Base-by-base conservation (phyloP, 306 rosid genomes). In the Comarum palustre region DNA sequence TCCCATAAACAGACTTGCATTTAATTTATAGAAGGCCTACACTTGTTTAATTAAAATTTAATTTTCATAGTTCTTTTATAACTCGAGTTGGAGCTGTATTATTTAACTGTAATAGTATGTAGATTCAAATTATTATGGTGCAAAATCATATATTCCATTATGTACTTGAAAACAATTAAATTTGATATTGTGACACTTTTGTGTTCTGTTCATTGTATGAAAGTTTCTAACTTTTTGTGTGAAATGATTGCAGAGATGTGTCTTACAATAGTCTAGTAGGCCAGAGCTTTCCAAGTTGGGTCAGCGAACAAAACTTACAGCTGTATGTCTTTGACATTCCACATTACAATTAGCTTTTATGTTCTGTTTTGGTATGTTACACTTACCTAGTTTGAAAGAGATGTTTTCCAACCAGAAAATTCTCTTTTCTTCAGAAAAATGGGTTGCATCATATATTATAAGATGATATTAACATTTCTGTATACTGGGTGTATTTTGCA, bases 191-290 rank as follows among this genome's bases (percentile, higher is more conserved):
- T 59, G 42, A 19, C 16, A 31, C 20, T 47, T 54, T 16, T 66
- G 5, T 69, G 65, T 42, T 24, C 7, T 10, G 11, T 58, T 12
- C 20, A 3, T 12, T 51, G 32, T 19, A 27, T 73, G 67, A 50
- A 72, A 32, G 24, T n/a, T 25, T 60, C 68, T 71, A 11, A 72
- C 46, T 17, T 65, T 66, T 71, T 58, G 25, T 12, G 2, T 82
- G 61, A 55, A 64, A 63, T 81, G 36, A 48, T 83, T 80, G 86
- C 88, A 93, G 98, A 75, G 98, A 93, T 81, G 50, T 90, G 68
- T 93, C 96, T 14, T 90, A 93, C 92, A 93, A 93, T 76, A 62
- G 80, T 71, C 79, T 90, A 75, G 47, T 74, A 3, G 98, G 98
- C 20, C n/a, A 15, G 67, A 82, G 80, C 76, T 34, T 93, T 68